Base-by-base conservation (phyloP, 2,329 filamentous ascomycete genomes). In the Aspergillus ibericus region DNA sequence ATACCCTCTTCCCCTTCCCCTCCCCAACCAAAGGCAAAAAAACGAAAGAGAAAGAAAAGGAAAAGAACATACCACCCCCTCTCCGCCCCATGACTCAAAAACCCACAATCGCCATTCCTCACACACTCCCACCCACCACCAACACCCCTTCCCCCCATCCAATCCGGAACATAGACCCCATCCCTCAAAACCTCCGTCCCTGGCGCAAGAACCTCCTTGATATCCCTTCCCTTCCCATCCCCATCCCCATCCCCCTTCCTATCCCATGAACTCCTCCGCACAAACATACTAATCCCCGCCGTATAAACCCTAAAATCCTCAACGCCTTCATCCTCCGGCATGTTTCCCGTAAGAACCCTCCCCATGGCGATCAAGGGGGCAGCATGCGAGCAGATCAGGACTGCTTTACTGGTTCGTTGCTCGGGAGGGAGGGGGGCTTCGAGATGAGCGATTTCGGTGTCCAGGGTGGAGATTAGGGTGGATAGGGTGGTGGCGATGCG, bases 251-350 rank as follows among this genome's bases (percentile, higher is more conserved):
- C 15, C 13, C 44, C 44, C 15, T 20, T 15, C 12, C 22, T 25
- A 3, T 25, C 69, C 58, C 78, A 78, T 53, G 22, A 25, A 5
- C 25, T 69, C 59, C 78, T 78, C 53, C 85, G 76, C 40, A 77
- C 76, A 74, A 88, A 97, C 38, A 85, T 85, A 66, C 86, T 92
- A 67, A 96, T 72, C 0, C 90, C 88, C 70, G 91, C 93, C 1
- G 92, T 96, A 72, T 88, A 96, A 60, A 91, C 91, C 59, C 83
- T 81, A 72, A 96, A 97, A 74, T 97, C 93, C 62, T 95, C 89
- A 53, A 84, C 83, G 7, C 85, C 85, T 29, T 86, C 81, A 70
- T 89, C 85, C 0, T 85, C 82, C 0, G 93, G 93, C 82, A 93
- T 87, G 18, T 75, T 68, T 0, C 92, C 92, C 1, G 93, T 97